These are phyloP conservation scores for Pseudogymnoascus sp. DNA, from an alignment of 2,329 filamentous ascomycete species.

Conservation along the genomic window DNA sequence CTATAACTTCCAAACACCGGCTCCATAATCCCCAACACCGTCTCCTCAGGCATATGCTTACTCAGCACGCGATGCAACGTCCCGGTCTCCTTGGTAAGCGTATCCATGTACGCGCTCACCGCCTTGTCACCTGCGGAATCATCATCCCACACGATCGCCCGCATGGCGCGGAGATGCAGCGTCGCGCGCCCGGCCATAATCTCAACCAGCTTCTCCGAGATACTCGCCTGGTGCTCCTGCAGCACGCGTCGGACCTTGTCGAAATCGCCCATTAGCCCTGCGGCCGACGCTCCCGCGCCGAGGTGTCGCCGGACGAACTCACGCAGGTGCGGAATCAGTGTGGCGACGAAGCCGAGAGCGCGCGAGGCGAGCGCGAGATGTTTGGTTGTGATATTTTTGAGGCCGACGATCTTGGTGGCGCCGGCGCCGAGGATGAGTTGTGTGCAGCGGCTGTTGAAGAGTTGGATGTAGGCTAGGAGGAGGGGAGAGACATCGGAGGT, in stretches of 20 bases:
- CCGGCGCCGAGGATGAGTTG: slow-evolving; percentile 94
- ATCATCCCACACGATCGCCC: slow-evolving; percentile 58
- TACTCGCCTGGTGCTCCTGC: slow-evolving; percentile 65
- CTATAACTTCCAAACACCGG: slow-evolving; percentile 62
- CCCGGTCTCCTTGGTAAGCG: slow-evolving; percentile 62
- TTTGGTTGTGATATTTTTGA: slow-evolving; percentile 95
- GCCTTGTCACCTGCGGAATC: slow-evolving; percentile 29
- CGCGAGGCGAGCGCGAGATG: slow-evolving; percentile 90
- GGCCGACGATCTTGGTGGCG: slow-evolving; percentile 76
- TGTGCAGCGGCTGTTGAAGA: slow-evolving; percentile 95
- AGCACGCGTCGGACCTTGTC: slow-evolving; percentile 27
- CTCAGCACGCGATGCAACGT: slow-evolving; percentile 64
- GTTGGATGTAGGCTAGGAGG: slow-evolving; percentile 77
- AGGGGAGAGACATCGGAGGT: slow-evolving; percentile 73
- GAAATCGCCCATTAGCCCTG: slow-evolving; percentile 45
- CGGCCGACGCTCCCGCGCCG: slow-evolving; percentile 44
- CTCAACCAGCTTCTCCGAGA: slow-evolving; percentile 68
- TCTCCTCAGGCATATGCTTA: slow-evolving; percentile 59
- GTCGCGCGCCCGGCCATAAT: slow-evolving; percentile 62
- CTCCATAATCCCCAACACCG: slow-evolving; percentile 62
- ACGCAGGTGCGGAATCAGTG: slow-evolving; percentile 80
- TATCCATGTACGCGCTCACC: slow-evolving; percentile 62
- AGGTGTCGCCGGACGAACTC: slow-evolving; percentile 81
- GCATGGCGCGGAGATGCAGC: slow-evolving; percentile 58
- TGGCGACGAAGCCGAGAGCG: slow-evolving; percentile 78